These are phyloP conservation scores for Taiozyma sp. DNA, from an alignment of 1,139 yeast species.

Conservation along the genomic window DNA sequence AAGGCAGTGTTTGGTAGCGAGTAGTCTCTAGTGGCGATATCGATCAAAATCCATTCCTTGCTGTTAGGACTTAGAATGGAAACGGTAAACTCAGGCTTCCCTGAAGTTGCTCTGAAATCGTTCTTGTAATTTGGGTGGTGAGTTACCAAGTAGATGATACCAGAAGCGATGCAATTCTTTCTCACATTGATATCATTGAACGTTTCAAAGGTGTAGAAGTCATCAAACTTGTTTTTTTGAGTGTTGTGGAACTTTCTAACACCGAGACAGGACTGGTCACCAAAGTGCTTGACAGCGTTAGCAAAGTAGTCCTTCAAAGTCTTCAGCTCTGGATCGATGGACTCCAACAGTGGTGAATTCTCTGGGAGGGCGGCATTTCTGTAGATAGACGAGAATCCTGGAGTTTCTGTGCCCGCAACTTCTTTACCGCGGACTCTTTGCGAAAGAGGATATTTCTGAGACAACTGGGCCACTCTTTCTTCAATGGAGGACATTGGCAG, in stretches of 20 bases:
- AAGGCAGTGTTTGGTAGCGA: slow-evolving; percentile 53
- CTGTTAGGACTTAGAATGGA: slow-evolving; percentile 52
- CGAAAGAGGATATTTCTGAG: not conserved
- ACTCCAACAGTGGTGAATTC: slow-evolving; percentile 22
- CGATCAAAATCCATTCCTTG: slow-evolving; percentile 55
- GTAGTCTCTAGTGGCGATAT: slow-evolving; percentile 51
- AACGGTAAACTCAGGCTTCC: slow-evolving; percentile 41
- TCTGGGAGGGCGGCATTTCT: slow-evolving; percentile 2
- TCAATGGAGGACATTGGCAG: not conserved
- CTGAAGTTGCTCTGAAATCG: slow-evolving; percentile 6
- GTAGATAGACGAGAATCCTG: slow-evolving; percentile 15
- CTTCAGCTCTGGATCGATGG: slow-evolving; percentile 35
- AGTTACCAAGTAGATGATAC: slow-evolving; percentile 39
- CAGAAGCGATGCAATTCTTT: slow-evolving; percentile 42
- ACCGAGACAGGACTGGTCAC: slow-evolving; percentile 32
- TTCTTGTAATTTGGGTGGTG: slow-evolving; percentile 28
- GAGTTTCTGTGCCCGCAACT: slow-evolving; percentile 6
- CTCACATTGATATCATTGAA: slow-evolving; percentile 31
- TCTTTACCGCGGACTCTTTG: slow-evolving; percentile 1
- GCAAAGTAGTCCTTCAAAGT: slow-evolving; percentile 37
- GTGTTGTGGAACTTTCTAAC: slow-evolving; percentile 30
- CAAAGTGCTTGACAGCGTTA: slow-evolving; percentile 27
- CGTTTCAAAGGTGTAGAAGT: slow-evolving; percentile 34
- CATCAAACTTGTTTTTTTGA: slow-evolving; percentile 16
- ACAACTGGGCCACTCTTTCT: not conserved